Conservation (phyloP, 345 rosid genomes). For the Odontarrhena argentea region DNA sequence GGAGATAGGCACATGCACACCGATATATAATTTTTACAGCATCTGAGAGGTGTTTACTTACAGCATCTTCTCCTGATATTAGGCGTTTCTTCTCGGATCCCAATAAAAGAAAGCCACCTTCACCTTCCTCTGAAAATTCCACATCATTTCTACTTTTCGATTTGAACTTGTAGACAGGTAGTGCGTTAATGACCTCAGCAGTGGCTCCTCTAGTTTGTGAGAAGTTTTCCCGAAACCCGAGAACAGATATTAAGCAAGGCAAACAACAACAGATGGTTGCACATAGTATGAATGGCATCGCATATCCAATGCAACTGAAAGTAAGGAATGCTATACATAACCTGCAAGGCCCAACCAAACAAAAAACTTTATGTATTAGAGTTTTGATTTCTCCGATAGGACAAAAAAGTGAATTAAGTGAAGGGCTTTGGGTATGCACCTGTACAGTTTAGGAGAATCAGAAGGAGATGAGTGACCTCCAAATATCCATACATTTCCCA, state of each 20-base stretch:
- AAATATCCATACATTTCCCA: slow-evolving; percentile 93
- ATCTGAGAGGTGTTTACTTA: slow-evolving; percentile 44
- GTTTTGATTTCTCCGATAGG: neutral
- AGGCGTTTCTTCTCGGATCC: slow-evolving; percentile 74
- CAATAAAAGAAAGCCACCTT: slow-evolving; percentile 68
- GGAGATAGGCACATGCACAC: neutral
- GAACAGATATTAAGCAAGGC: slow-evolving; percentile 87
- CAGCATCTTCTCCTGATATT: slow-evolving; percentile 90
- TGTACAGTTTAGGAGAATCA: slow-evolving; percentile 89
- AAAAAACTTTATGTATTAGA: slow-evolving; percentile 1
- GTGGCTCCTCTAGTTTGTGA: slow-evolving; percentile 84
- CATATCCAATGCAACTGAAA: slow-evolving; percentile 89
- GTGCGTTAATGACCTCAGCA: slow-evolving; percentile 59
- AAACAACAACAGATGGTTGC: slow-evolving; percentile 91
- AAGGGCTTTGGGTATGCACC: slow-evolving; percentile 39
- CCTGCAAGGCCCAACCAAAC: slow-evolving; percentile 51
- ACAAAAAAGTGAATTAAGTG: slow-evolving; percentile 11
- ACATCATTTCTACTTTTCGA: slow-evolving; percentile 46
- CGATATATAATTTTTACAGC: too few relatives aligned
- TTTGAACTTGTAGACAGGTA: slow-evolving; percentile 80
- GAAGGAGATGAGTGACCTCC: slow-evolving; percentile 75
- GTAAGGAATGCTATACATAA: slow-evolving; percentile 92
- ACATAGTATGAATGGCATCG: slow-evolving; percentile 90
- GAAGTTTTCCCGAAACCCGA: slow-evolving; percentile 72
- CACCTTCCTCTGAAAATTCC: slow-evolving; percentile 49